Base-by-base conservation (phyloP, 306 rosid genomes). In the Vigna unguiculata region DNA sequence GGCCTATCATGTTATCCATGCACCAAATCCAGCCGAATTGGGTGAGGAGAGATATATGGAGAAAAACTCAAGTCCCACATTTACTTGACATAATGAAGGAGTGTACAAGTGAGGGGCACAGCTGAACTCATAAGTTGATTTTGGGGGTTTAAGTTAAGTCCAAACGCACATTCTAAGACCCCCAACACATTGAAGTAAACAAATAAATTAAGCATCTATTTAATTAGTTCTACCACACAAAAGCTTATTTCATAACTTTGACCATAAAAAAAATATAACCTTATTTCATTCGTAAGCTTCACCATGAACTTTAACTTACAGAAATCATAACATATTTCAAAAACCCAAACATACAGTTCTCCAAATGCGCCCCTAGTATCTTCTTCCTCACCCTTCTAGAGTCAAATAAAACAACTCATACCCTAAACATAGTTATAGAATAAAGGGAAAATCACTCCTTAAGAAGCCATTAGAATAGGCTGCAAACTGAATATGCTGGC, bases 401-500 rank as follows among this genome's bases (percentile, higher is more conserved):
- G 77, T 21, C 17, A 34, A 70, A 47, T 30, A 25, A 77, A 54
- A 69, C 61, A 77, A 66, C 36, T 38, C 36, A 9, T n/a, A 19
- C 17, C 11, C 43, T 7, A 13, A 41, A 24, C 20, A 38, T 62
- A 48, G 48, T 9, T 16, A 62, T 19, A 2, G n/a, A 62, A 49
- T 65, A 21, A 74, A 13, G 48, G 9, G 16, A 9, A 55, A 34
- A 14, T 38, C 2, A 64, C n/a, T 63, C 22, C 32, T 32, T 54
- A 15, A 30, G 52, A 72, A 43, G 61, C 45, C 34, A 53, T 16
- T 15, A 32, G 54, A 19, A 30, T 43, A 71, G 54, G 67, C 25
- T 51, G 57, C 14, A 57, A 49, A 49, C 65, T 2, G 51, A 64
- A 72, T 17, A 62, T 28, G 9, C 51, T 79, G 40, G 46, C 13